Conservation (phyloP, 345 rosid species). For the Mallotus nudiflorus region DNA sequence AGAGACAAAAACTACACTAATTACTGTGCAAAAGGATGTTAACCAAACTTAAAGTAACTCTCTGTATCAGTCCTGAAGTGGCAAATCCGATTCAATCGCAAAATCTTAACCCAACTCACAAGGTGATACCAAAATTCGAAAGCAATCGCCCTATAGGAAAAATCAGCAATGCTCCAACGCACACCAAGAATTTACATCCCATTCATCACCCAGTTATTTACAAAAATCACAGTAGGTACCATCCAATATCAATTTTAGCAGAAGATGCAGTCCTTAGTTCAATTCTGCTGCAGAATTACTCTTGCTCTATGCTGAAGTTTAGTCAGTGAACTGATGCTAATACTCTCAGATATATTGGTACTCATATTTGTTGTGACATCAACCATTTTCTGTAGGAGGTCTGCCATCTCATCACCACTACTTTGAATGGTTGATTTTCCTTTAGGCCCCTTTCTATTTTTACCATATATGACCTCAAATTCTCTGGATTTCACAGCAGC, state of each 20-base stretch:
- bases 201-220: background rate
- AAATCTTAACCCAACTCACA: background rate
- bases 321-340: constrained; percentile 22
- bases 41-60: background rate
- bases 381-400: constrained; percentile 43
- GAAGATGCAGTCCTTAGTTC: constrained; percentile 12
- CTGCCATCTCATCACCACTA: constrained; percentile 24
- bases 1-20: background rate
- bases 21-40: constrained; percentile 4
- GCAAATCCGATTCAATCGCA: background rate
- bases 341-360: constrained; percentile 17
- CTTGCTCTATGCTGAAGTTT: constrained; percentile 55
- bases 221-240: background rate
- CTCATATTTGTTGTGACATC: constrained; percentile 14
- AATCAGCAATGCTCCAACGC: background rate
- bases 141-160: background rate
- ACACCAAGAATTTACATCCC: background rate
- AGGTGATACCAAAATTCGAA: background rate
- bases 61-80: background rate
- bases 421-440: constrained; percentile 10
- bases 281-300: constrained; percentile 37
- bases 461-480: constrained; percentile 64
- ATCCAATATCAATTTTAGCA: background rate
- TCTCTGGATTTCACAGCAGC: constrained; percentile 72
- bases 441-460: constrained; percentile 24